A percentile compares a stretch with the other conserved stretches of the same genome.
These are phyloP conservation scores for Monosporascus cannonballus DNA, from an alignment of 2,329 filamentous ascomycete species.

Conservation along the genomic window DNA sequence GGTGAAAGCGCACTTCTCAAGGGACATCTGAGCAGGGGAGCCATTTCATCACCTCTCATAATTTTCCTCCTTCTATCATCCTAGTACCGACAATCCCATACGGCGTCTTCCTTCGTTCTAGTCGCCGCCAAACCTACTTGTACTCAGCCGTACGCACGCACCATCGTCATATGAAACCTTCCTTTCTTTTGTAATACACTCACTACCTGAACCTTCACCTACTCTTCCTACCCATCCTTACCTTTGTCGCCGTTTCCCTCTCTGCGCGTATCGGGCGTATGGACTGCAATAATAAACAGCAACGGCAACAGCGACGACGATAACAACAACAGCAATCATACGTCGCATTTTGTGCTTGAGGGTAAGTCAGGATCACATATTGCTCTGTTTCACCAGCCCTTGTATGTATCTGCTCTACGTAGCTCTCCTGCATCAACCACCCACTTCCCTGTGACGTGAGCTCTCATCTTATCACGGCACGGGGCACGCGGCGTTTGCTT, in stretches of 20 bases:
- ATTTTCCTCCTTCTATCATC: background rate
- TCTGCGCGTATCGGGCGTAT: background rate
- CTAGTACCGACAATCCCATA: background rate
- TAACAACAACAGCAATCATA: background rate
- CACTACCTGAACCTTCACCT: background rate
- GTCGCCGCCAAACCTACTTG: background rate
- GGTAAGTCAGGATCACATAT: slow-evolving; percentile 16
- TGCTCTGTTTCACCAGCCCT: slow-evolving; percentile 9
- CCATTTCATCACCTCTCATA: background rate
- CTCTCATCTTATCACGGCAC: too few relatives aligned
- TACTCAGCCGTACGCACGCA: background rate
- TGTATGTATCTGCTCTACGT: background rate
- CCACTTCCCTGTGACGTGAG: too few relatives aligned
- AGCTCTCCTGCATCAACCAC: too few relatives aligned
- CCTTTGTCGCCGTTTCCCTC: background rate
- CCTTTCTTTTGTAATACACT: background rate
- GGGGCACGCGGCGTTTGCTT: too few relatives aligned
- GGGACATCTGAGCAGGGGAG: background rate
- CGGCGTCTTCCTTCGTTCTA: background rate
- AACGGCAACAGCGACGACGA: too few relatives aligned
- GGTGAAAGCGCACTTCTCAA: background rate
- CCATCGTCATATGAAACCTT: background rate
- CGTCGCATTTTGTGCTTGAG: slow-evolving; percentile 4
- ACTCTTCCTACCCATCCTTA: background rate
- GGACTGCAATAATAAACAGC: too few relatives aligned